Base-by-base conservation (phyloP, 305 asterid genomes). In the Nicotiana rustica region DNA sequence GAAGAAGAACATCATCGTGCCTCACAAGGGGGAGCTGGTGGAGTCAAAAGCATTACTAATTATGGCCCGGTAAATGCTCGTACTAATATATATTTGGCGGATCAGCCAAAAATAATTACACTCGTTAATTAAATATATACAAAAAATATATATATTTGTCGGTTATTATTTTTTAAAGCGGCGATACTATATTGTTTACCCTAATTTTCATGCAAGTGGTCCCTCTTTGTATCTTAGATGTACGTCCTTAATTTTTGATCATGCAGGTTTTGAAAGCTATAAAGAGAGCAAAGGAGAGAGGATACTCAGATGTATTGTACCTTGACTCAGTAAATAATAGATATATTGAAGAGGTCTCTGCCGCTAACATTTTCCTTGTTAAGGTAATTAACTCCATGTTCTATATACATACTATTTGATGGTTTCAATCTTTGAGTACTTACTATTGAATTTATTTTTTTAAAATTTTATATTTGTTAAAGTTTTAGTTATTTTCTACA, bases 1-100 rank as follows among this genome's bases (percentile, higher is more conserved):
- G 97, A 93, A 60, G 93, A 90, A 52, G 92, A 82, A 77, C 52
- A 83, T 87, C 97, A 90, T 82, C 97, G 98, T 33, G 95, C 98
- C 12, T 35, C 90, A 33, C 89, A 87, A 17, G 98, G 97, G 38
- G 98, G 98, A 57, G 93, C 90, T 70, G 97, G 98, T 67, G 98
- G 97, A 59, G 91, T 93, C 77, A 93, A 95, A 82, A 90, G 94
- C 86, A 90, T 93, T 10, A 92, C 97, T 19, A 95, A 95, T 80
- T 95, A 95, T 86, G 95, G 94, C 25, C 98, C 98, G 86, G 98
- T 95, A 87, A 82, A 75, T 73, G 4, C 33, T 14, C 29, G 5
- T 56, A 57, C 18, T 13, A 10, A 66, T 21, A 31, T 3, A 66
- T 66, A 21, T 31, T 10, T 10, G n/a, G 44, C 2, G 1, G 10